Evolutionary conservation across 1,139 yeast genomes (phyloP), one percentile per base, ranked within the genome.

Genomic region (Suhomyces taliae): DNA sequence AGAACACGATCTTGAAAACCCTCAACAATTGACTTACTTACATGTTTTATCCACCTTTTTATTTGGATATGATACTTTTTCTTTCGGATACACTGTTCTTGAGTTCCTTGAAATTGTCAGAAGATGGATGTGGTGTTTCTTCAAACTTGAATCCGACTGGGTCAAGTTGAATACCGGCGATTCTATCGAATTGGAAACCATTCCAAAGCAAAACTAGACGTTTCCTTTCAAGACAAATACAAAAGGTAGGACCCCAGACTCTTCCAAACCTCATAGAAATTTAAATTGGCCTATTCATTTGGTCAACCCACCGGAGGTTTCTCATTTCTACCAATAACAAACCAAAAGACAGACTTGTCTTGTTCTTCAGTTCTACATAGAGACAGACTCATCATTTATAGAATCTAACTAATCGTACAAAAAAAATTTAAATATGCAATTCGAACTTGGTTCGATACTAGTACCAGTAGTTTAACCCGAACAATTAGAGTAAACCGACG

Each of bases 121-220:
- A 66, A 76, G 99, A 57, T 89, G 93, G 82, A 67, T 90, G 49
- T 93, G 99, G 99, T 81, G 91, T 44, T 81, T 89, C 56, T 72
- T 91, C 60, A 85, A 95, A 62, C 70, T 90, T 32, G 97, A 91
- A 58, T 79, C 87, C 36, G 97, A 91, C 63, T 85, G 76, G 66
- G 61, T 75, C 49, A 79, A 78, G 59, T 53, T 69, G 32, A 61
- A 56, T 27, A 19, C 32, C n/a, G 9, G 36, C 6, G 27, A 39
- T 6, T 14, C 36, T 37, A 45, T 46, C 19, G 62, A 62, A 48
- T 57, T 53, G 48, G 51, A 49, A 9, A 26, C 14, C 7, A 37
- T 39, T 11, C 49, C 49, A 9, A 46, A 46, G 32, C 49, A 46
- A 15, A 46, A 37, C 40, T 46, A 31, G 11, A 29, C n/a, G 11